Evolutionary conservation across 495 filamentous ascomycete genomes (phyloP).

Genomic region (Jackrogersella multiformis): DNA sequence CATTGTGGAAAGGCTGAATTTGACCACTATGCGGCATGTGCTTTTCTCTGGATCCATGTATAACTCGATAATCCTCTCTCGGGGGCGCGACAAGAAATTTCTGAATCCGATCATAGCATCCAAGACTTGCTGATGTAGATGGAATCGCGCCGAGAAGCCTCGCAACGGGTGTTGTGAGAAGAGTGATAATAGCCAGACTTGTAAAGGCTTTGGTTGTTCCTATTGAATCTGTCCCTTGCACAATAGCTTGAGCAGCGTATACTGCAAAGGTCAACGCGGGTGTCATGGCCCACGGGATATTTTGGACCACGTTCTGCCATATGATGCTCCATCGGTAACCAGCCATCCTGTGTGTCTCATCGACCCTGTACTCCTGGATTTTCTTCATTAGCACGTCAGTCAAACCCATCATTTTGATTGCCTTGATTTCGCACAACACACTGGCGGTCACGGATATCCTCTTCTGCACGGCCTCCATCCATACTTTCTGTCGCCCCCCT

Average conservation of each 20-base stretch:
- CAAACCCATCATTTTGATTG: background rate
- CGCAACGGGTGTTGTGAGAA: background rate
- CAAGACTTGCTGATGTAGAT: background rate
- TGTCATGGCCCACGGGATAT: background rate
- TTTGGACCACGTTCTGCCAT: background rate
- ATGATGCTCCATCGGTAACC: slow-evolving; percentile 1
- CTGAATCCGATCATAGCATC: background rate
- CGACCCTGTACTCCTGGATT: background rate
- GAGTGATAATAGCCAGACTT: background rate
- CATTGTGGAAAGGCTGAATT: background rate
- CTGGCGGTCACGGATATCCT: background rate
- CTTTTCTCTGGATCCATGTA: background rate
- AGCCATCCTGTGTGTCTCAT: background rate
- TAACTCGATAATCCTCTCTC: background rate
- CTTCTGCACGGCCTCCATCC: background rate
- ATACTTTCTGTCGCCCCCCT: background rate
- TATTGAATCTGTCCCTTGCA: background rate
- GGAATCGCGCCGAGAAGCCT: background rate
- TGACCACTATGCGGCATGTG: background rate
- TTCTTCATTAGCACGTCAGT: background rate
- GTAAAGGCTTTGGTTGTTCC: background rate
- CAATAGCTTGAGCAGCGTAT: background rate
- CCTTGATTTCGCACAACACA: background rate
- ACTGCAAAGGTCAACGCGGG: background rate
- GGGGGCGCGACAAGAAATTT: background rate